Evolutionary conservation across 2,329 filamentous ascomycete species (phyloP).

Genomic region (Aspergillus transmontanensis): DNA sequence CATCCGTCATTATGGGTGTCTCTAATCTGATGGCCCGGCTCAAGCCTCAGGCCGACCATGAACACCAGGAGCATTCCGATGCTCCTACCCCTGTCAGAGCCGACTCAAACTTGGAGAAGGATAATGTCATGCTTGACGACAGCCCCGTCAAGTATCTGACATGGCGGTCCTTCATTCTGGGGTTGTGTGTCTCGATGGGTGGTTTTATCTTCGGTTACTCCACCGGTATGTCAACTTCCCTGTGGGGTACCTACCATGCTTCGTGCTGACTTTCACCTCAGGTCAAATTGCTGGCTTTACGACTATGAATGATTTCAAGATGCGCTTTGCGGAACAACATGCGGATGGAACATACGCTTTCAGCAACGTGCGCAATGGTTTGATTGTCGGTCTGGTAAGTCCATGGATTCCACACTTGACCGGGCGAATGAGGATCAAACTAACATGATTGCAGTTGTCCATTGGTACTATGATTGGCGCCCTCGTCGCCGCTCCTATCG

Average conservation of each 20-base stretch:
- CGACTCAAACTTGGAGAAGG: constrained; percentile 38
- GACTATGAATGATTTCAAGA: constrained; percentile 49
- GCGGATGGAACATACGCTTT: constrained; percentile 40
- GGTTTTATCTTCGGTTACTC: constrained; percentile 52
- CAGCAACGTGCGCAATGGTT: constrained; percentile 47
- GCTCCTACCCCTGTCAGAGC: constrained; percentile 35
- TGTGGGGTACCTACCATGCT: neutral
- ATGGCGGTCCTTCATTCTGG: constrained; percentile 46
- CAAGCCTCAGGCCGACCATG: constrained; percentile 32
- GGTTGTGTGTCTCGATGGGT: constrained; percentile 51
- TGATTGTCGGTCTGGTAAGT: constrained; percentile 49
- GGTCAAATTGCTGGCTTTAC: constrained; percentile 51
- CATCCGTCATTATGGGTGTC: constrained; percentile 31
- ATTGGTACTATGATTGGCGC: constrained; percentile 49
- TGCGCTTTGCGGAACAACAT: constrained; percentile 42
- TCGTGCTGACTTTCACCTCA: constrained; percentile 4
- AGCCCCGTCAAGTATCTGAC: constrained; percentile 48
- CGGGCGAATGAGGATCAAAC: neutral
- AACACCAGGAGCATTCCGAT: constrained; percentile 36
- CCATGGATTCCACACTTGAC: neutral
- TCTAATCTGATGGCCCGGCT: constrained; percentile 30
- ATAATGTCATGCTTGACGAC: constrained; percentile 39
- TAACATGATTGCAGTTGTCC: constrained; percentile 39
- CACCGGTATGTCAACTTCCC: constrained; percentile 35
- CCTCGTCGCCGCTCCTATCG: constrained; percentile 47